Percentiles rank a stretch among this genome's conserved stretches.
Conservation (phyloP, 257 asterid genomes). For the Capsicum rhomboideum region DNA sequence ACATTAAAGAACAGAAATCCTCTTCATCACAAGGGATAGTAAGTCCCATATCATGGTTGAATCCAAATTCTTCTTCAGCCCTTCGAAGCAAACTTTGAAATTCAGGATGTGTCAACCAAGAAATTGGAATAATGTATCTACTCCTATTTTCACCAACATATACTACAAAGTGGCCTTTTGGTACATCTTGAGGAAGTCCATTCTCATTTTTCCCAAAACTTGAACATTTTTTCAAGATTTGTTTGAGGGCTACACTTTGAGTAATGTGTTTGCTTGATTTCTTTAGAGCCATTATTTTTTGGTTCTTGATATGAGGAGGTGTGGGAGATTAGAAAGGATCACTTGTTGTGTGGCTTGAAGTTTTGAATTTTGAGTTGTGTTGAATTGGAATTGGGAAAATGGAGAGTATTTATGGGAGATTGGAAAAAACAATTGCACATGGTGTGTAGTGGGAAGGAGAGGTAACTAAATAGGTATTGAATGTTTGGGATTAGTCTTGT, state of each 20-base stretch:
- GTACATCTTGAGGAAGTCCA: constrained; percentile 1
- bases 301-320: background rate
- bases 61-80: constrained; percentile 17
- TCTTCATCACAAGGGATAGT: constrained; percentile 17
- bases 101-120: constrained; percentile 5
- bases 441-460: background rate
- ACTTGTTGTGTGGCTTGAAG: background rate
- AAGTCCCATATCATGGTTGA: constrained; percentile 10
- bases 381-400: background rate
- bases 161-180: constrained; percentile 12
- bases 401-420: background rate
- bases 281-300: constrained; percentile 6
- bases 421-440: background rate
- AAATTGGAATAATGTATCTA: constrained; percentile 8
- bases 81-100: constrained; percentile 6
- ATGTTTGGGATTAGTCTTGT: background rate
- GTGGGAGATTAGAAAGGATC: background rate
- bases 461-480: background rate
- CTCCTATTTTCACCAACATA: constrained; percentile 15
- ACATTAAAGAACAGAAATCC: background rate
- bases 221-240: constrained; percentile 10
- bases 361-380: background rate
- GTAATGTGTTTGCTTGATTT: background rate
- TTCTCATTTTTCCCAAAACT: constrained; percentile 12
- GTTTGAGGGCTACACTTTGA: constrained; percentile 8